Conservation (phyloP, 2,329 filamentous ascomycete genomes). For the Chaetoscypha palmicola region DNA sequence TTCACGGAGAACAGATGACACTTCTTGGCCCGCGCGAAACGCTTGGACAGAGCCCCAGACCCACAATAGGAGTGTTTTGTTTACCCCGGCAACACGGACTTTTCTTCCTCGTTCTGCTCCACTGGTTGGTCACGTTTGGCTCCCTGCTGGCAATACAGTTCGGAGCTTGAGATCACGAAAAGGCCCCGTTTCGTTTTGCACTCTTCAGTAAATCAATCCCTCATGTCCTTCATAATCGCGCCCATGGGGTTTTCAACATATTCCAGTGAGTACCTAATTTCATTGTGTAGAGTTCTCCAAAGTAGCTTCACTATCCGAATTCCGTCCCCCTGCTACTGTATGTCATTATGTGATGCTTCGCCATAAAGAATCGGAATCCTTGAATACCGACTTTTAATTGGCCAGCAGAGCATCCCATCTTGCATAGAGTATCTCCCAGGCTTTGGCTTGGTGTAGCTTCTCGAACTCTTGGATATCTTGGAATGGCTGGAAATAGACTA, state of each 20-base stretch:
- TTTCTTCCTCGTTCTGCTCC: not conserved
- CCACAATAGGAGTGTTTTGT: not conserved
- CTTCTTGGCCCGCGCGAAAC: not conserved
- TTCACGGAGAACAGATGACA: not conserved
- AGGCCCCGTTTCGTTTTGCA: not conserved
- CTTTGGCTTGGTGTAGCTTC: not conserved
- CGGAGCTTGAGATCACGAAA: not conserved
- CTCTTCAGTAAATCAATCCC: not conserved
- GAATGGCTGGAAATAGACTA: not conserved
- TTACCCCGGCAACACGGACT: not conserved
- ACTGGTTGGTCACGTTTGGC: not conserved
- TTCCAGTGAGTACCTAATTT: not conserved
- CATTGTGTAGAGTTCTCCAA: not conserved
- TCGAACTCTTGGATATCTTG: not conserved
- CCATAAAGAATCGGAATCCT: not conserved
- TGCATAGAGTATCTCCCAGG: not conserved
- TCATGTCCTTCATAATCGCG: not conserved
- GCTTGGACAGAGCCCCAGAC: not conserved
- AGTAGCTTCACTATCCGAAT: not conserved
- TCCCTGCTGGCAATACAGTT: not conserved
- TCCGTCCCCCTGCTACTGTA: too few relatives aligned
- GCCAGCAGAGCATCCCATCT: not conserved
- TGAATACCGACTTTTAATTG: not conserved
- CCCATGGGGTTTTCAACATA: not conserved
- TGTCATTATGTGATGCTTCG: too few relatives aligned